Evolutionary conservation across 345 rosid species (phyloP), one percentile per base, ranked within the genome.

Genomic region (Pugionium dolabratum): DNA sequence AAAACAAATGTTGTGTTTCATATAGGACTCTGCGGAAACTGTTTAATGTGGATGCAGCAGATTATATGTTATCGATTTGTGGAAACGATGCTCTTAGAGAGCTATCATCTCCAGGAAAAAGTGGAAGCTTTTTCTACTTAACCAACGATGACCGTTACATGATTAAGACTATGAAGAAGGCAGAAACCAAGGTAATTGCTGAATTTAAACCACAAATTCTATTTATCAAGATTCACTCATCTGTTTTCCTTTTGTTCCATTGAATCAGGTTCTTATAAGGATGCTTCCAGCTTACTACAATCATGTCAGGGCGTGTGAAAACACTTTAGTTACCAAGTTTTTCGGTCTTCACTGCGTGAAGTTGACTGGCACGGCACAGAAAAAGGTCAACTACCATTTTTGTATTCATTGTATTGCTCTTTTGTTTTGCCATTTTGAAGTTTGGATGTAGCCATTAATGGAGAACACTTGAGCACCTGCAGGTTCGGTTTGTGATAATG

Each of bases 71-170:
- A 51, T 95, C 96, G 4, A 84, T 95, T 57, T 95, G 99, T 62
- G 97, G 97, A 33, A 83, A 91, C 49, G 95, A 91, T 60, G 99
- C 96, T 1, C 95, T 95, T 59, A 83, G 99, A 56, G 99, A 95
- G 82, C 90, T 95, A 48, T 91, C 97, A 33, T 95, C 97, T 40
- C 97, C 99, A 3, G 97, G 99, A 34, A 95, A 95, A 79, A 95
- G 99, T 75, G 97, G 97, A 68, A 88, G 96, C 65, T 95, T 91
- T 63, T 95, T 95, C 78, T 95, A 91, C 79, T 68, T 95, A 52
- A 95, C 97, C 28, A 79, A 87, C 49, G 99, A 95, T 72, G 96
- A 95, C 54, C 82, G 86, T 4, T 94, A 94, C 85, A 94, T 94
- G 99, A 91, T 94, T 50, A 94, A 94, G 81, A 94, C 99, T 2